Conservation (phyloP, 306 rosid species). For the Dryas octopetala region DNA sequence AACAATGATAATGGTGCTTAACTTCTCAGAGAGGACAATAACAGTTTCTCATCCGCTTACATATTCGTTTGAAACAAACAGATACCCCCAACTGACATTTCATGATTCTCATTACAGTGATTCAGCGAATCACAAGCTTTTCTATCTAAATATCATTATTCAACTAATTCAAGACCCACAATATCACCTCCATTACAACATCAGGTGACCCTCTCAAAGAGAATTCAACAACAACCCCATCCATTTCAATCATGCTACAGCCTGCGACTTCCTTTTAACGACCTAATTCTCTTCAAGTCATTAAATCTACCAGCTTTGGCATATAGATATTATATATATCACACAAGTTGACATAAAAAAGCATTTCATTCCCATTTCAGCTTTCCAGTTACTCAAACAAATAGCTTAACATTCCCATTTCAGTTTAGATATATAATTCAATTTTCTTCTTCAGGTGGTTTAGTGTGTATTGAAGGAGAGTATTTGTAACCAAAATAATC, state of each 20-base stretch:
- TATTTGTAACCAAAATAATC: no score
- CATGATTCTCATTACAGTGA: constrained; percentile 19
- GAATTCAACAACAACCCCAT: constrained; percentile 69
- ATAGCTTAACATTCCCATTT: no score
- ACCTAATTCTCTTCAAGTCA: constrained; percentile 51
- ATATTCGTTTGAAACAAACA: not conserved
- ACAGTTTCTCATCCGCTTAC: not conserved
- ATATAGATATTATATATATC: constrained; percentile 42
- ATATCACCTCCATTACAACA: constrained; percentile 44
- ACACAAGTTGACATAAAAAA: constrained; percentile 63
- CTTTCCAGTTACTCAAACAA: no score
- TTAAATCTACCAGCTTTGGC: constrained; percentile 63
- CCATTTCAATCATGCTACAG: constrained; percentile 72
- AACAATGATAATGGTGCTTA: not conserved
- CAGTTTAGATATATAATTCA: no score
- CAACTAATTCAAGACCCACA: constrained; percentile 42
- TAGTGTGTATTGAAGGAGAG: no score
- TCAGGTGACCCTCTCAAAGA: constrained; percentile 58
- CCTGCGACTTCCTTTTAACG: constrained; percentile 62
- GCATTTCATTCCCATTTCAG: no score
- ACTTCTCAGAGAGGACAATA: not conserved
- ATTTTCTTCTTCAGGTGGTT: no score
- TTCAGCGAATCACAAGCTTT: not conserved
- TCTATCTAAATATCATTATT: constrained; percentile 43
- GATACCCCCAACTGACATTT: constrained; percentile 5